Evolutionary conservation across 177 flowering plant genomes (phyloP), one percentile per base, ranked within the genome.

Genomic region (Vitis hybrid): DNA sequence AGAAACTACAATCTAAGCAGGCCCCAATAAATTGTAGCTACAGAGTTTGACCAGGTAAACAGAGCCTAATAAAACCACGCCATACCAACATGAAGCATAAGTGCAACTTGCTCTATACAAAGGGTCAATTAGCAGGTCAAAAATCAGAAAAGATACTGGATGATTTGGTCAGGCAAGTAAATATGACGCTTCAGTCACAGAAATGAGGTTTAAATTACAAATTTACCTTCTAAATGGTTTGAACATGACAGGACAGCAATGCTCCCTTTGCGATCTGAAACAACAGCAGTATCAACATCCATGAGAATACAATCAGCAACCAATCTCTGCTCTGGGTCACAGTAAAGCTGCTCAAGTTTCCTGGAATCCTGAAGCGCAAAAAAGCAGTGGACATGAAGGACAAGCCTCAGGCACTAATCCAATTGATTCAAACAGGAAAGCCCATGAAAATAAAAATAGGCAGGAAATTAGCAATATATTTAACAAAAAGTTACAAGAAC

Each of bases 281-380:
- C 96, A 83, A 89, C 83, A 77, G 92, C 93, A 57, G 95, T 89
- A 69, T 90, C 90, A 73, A 70, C 81, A 79, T 88, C 89, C 83
- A 87, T 77, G 66, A 95, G 97, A 73, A 84, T 73, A 75, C 98
- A 95, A 79, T 93, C 99, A 68, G 98, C 99, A 77, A 93, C 96
- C 71, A 91, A 77, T 71, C 99, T 83, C 83, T 82, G 97, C n/a
- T 84, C 84, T 71, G 99, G 99, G 71, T 95, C 99, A 83, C 89
- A 85, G 70, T 82, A 89, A 57, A 86, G 81, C 76, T 89, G 99
- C 68, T 91, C 91, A 73, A 95, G 79, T 80, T 90, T 95, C 75
- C 69, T 82, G 18, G 81, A 70, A 59, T 91, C 94, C 97, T 93
- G 75, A 50, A 20, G 75, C 18, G 55, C 20, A 66, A 71, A 52